Conservation (phyloP, 179 eudicot species). For the Spinacia oleracea region DNA sequence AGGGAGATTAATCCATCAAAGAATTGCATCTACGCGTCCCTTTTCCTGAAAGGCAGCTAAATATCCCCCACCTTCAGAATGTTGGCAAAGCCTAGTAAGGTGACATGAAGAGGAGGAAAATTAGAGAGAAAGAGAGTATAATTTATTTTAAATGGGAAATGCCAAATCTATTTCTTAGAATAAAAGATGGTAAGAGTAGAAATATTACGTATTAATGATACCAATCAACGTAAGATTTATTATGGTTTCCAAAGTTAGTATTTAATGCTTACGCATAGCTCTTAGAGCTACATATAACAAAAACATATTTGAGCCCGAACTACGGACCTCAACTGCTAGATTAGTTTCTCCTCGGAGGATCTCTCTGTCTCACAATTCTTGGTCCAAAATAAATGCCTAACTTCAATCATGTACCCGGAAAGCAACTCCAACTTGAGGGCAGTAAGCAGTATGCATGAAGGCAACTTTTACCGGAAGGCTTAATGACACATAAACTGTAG, state of each 20-base stretch:
- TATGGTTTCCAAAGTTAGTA: no score
- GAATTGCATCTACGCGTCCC: constrained; percentile 9
- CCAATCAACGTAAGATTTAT: no score
- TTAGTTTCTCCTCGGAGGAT: not conserved
- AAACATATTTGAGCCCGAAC: no score
- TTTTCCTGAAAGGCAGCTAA: constrained; percentile 26
- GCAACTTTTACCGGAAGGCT: constrained; percentile 14
- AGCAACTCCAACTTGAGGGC: constrained; percentile 30
- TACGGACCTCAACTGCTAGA: not conserved
- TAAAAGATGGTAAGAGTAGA: no score
- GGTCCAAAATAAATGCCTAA: constrained; percentile 19
- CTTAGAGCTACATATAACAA: no score
- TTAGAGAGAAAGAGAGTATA: not conserved
- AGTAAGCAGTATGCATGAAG: constrained; percentile 32
- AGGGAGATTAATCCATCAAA: constrained; percentile 16
- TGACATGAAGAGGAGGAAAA: constrained; percentile 23
- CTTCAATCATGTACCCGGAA: constrained; percentile 30
- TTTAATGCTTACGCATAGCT: no score
- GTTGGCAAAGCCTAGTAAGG: constrained; percentile 22
- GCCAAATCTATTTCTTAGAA: no score
- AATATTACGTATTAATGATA: no score
- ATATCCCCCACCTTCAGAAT: constrained; percentile 15
- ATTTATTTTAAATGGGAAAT: not conserved
- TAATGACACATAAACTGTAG: constrained; percentile 6
- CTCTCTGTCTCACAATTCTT: constrained; percentile 12